Evolutionary conservation across 2,329 filamentous ascomycete genomes (phyloP), one percentile per base, ranked within the genome.

Genomic region (Ophiosphaerella korrae): DNA sequence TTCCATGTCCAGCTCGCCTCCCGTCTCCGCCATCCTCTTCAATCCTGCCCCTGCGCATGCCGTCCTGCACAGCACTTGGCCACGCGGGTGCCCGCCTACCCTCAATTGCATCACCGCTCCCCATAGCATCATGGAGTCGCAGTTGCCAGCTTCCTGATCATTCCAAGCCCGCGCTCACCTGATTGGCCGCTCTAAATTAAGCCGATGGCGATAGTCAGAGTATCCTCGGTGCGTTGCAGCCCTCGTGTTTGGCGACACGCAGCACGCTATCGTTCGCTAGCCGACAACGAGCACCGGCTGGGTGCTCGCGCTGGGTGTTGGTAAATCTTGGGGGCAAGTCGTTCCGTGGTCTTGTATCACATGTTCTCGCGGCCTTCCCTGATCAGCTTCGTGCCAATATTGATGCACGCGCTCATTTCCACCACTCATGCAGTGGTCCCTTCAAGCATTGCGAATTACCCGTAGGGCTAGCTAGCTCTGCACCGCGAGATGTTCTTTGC

Each of bases 161-260:
- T 45, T 31, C 38, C 31, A 21, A 37, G 53, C 38, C 50, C 49
- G 56, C 48, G 50, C 55, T 35, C 51, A n/a, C 40, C 40, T 56
- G 52, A 63, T 66, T 62, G 58, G 54, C 47, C 42, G 14, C 62
- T 61, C 63, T 64, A 57, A 52, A 66, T 64, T 61, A 58, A 65
- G 62, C 42, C 34, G 45, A n/a, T 32, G 47, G 41, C 42, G 44
- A 55, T 46, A 38, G 52, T 39, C 50, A 55, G 38, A 43, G 53
- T 62, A 14, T 36, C 56, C 48, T 57, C 55, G 56, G 56, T 45
- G 57, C 53, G 50, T 58, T 60, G 51, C 60, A 60, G 39, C 34
- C 42, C 43, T 49, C 41, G 38, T 45, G 45, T 39, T 44, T 48
- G 46, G 43, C 24, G 33, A 29, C 18, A 40, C 41, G 44, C 50